A percentile compares a stretch with the other conserved stretches of the same genome.
These are phyloP conservation scores for Aspergillus fijiensis DNA, from an alignment of 2,329 filamentous ascomycete species.

Conservation along the genomic window DNA sequence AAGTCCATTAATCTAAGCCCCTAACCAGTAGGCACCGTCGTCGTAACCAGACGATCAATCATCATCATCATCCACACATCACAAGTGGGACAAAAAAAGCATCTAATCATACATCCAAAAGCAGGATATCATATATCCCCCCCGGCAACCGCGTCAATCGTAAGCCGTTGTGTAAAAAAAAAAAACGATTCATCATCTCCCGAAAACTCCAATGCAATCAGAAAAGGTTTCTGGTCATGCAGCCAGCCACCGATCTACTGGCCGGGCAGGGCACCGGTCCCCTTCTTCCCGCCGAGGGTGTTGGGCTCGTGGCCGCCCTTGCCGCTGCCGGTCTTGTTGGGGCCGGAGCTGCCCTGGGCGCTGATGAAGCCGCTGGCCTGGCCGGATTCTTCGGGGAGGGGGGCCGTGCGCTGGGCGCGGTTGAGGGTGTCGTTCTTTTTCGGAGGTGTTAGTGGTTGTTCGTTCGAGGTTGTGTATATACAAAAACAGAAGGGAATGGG, in stretches of 20 bases:
- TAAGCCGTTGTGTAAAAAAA: neutral
- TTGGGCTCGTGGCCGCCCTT: constrained; percentile 41
- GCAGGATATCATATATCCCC: neutral
- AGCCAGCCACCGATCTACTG: neutral
- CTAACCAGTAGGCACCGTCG: neutral
- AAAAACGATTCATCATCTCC: neutral
- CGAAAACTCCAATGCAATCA: neutral
- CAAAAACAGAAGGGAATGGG: neutral
- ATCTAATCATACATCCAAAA: neutral
- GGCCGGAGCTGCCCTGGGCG: constrained; percentile 26
- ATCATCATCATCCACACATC: neutral
- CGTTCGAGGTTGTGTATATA: neutral
- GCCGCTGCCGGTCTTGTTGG: constrained; percentile 29
- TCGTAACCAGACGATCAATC: neutral
- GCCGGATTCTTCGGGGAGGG: constrained; percentile 34
- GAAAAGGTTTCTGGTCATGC: no score
- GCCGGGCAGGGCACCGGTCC: constrained; percentile 21
- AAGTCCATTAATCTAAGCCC: neutral
- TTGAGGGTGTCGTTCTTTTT: constrained; percentile 32
- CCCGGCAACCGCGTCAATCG: neutral
- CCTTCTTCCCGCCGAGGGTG: constrained; percentile 37
- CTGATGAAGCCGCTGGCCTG: constrained; percentile 28
- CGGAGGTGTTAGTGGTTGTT: constrained; percentile 8
- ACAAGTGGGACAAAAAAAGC: neutral
- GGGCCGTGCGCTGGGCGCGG: constrained; percentile 35